Base-by-base conservation (phyloP, 2,329 filamentous ascomycete species). In the Ceratocystis cacaofunesta region DNA sequence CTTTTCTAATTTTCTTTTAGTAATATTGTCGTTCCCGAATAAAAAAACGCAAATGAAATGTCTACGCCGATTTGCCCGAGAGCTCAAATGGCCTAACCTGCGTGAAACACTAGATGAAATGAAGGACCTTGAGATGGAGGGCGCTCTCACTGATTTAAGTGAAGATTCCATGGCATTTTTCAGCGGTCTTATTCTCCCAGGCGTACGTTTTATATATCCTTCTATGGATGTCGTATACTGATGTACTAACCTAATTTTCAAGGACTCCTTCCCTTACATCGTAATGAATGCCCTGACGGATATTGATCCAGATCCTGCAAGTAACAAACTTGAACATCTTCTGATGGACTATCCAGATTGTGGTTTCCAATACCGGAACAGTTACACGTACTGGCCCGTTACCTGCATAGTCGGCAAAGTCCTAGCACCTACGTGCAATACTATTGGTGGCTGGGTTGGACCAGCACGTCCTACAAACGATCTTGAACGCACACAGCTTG, bases 251-350 rank as follows among this genome's bases (percentile, higher is more conserved):
- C 10, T 7, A 19, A 61, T 30, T 5, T n/a, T 28, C 48, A 67
- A 82, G 79, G 76, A 79, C 3, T 85, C 82, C 0, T 83, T 89
- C 58, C 86, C 87, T 2, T 91, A 88, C 75, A 80, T 90, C 46
- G 84, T 89, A 58, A 90, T 91, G 86, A 90, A 90, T 72, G 82
- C 87, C 3, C 78, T 91, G 55, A 85, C 90, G 69, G 88, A 90
- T 72, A 83, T 88, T 70, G 87, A 90, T 70, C 84, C 84, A 1
- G 86, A 89, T 71, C 80, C 80, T 3, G 84, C 84, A 2, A 84
- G 82, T 4, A 82, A 86, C 68, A 77, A 84, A 6, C 80, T 90
- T 17, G 84, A 85, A 10, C 79, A 86, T 43, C 79, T 91, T 7
- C 86, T 84, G 1, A 85, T 89, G 70, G 79, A 86, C 69, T 81